A percentile compares a stretch with the other conserved stretches of the same genome.
Conservation (phyloP, 371 early-diverging fungal genomes). For the Mucor mucedo region DNA sequence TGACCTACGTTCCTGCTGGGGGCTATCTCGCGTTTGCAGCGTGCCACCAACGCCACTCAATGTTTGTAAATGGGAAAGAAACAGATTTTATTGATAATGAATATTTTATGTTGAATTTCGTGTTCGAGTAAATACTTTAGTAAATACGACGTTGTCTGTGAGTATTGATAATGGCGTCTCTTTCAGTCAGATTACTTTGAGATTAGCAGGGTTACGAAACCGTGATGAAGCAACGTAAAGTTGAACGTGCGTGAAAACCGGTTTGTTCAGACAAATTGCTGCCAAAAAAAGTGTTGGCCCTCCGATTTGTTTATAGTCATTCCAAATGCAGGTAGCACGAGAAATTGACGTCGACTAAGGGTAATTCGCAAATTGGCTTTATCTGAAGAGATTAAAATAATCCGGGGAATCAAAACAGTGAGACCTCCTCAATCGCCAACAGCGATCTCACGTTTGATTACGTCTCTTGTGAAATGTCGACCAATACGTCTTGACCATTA, state of each 20-base stretch:
- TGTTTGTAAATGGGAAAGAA: too few relatives aligned
- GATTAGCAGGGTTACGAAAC: background rate
- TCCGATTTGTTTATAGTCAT: constrained; percentile 45
- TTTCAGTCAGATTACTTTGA: background rate
- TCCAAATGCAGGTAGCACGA: constrained; percentile 28
- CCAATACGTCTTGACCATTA: constrained; percentile 36
- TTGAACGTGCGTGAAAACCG: constrained; percentile 14
- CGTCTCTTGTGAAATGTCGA: background rate
- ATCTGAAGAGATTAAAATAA: background rate
- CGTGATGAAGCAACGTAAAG: constrained; percentile 15
- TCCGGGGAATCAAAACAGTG: constrained; percentile 8
- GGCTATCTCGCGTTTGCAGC: too few relatives aligned
- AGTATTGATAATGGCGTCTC: background rate
- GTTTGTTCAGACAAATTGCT: constrained; percentile 27
- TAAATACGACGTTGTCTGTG: background rate
- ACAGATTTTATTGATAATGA: too few relatives aligned
- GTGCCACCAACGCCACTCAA: too few relatives aligned
- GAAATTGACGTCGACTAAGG: constrained; percentile 17
- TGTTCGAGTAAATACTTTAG: background rate
- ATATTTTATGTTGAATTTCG: background rate
- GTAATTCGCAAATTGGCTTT: background rate
- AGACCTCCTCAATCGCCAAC: constrained; percentile 6
- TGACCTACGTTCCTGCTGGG: too few relatives aligned
- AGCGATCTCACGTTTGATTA: constrained; percentile 25
- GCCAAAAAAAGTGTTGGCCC: constrained; percentile 31